Base-by-base conservation (phyloP, 1,284 basidiomycete species). In the Papiliotrema terrestris region DNA sequence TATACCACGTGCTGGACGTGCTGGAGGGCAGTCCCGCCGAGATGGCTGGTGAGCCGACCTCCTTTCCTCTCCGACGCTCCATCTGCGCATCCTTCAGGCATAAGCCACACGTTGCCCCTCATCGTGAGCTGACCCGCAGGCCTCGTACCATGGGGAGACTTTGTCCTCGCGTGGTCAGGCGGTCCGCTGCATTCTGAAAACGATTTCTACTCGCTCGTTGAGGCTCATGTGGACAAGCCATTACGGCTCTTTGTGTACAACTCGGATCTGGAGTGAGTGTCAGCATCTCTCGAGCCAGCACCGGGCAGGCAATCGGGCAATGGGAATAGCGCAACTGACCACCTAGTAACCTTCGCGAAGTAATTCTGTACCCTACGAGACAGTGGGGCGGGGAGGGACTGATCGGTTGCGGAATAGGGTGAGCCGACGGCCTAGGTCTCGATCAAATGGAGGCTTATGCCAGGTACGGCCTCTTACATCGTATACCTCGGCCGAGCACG, bases 1-100 rank as follows among this genome's bases (percentile, higher is more conserved):
- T 98, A 8, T 98, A 95, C 94, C 95, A 98, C 75, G 92, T 98
- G 45, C 80, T 98, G 49, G 96, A 98, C 72, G 92, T 98, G 8
- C 78, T 96, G 37, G 94, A 98, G 75, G 93, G 92, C 19, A 92
- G 89, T 58, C 96, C 96, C 8, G 95, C 95, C 5, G 93, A 98
- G 79, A 72, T 77, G 53, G 48, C 51, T n/a, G 35, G 50, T 48
- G 35, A 41, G 45, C 38, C 32, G 13, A 14, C 32, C 13, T 14
- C 20, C 6, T n/a, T 9, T 19, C 20, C 23, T 42, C 25, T 43
- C 17, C 3, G n/a, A 15, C 32, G 14, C 20, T 41, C 15, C n/a
- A 49, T n/a, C n/a, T n/a, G n/a, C n/a, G n/a, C n/a, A n/a, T n/a
- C n/a, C n/a, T n/a, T n/a, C n/a, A n/a, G n/a, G n/a, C n/a, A n/a